Conservation (phyloP, 345 rosid species). For the Noccaea caerulescens region DNA sequence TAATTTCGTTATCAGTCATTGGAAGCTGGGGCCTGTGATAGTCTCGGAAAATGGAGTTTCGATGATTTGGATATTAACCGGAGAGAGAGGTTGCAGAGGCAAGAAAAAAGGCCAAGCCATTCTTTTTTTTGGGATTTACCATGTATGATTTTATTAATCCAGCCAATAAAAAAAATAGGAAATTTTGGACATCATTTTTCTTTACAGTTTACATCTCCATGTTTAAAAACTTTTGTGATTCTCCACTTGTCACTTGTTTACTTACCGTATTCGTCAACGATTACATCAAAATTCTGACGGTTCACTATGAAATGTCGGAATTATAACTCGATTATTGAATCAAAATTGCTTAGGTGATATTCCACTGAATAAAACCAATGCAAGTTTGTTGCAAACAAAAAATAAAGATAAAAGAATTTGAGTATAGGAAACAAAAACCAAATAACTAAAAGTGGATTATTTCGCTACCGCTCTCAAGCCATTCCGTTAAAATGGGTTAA, state of each 20-base stretch:
- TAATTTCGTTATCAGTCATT: conserved; percentile 25
- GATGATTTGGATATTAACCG: conserved; percentile 32
- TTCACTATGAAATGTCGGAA: conserved; percentile 9
- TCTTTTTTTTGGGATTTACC: conserved; percentile 21
- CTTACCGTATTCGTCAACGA: conserved; percentile 7
- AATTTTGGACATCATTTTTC: conserved; percentile 42
- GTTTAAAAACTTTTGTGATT: conserved; percentile 28
- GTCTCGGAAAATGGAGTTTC: conserved; percentile 21
- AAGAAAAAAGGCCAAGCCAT: conserved; percentile 28
- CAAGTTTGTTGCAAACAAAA: background rate
- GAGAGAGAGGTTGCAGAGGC: conserved; percentile 31
- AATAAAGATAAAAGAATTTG: background rate
- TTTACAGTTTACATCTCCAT: conserved; percentile 19
- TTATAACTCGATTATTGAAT: conserved; percentile 16
- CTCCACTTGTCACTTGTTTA: background rate
- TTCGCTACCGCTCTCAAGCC: background rate
- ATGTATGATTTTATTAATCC: conserved; percentile 37
- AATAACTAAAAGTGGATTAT: conserved; percentile 6
- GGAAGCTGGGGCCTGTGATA: conserved; percentile 39
- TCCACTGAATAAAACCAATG: conserved; percentile 26
- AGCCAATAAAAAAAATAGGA: conserved; percentile 43
- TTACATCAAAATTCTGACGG: conserved; percentile 24
- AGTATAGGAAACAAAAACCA: background rate
- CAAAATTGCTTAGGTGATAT: conserved; percentile 13
- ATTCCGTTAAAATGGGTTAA: background rate